phyloP scores from a whole-genome alignment of 768 basidiomycete species.

The Polyporus arcularius region DNA sequence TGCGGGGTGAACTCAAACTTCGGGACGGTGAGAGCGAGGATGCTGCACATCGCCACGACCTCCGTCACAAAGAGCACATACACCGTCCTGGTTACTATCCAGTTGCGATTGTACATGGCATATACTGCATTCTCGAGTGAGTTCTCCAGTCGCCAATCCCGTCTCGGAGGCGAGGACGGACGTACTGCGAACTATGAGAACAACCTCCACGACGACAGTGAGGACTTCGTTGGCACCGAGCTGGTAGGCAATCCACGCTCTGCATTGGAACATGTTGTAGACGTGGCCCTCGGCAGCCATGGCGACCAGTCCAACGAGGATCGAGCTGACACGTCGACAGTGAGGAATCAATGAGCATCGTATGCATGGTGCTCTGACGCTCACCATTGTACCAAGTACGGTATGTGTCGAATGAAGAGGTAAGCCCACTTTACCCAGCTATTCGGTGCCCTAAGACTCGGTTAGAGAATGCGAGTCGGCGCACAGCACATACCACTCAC shows the following conservation, averaged over 20 bases:
- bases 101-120: constrained; percentile 14
- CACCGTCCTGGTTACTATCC: background rate
- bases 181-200: constrained; percentile 16
- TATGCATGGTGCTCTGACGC: background rate
- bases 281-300: background rate
- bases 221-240: background rate
- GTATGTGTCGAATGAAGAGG: constrained; percentile 16
- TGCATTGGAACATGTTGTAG: background rate
- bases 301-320: background rate
- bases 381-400: constrained; percentile 10
- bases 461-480: too few species aligned
- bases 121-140: background rate
- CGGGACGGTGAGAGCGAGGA: constrained; percentile 7
- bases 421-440: constrained; percentile 22
- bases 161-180: background rate
- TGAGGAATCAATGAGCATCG: background rate
- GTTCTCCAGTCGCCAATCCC: background rate
- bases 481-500: too few species aligned
- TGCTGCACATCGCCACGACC: constrained; percentile 5
- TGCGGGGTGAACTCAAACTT: constrained; percentile 5
- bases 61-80: constrained; percentile 8
- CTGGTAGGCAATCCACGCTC: constrained; percentile 11
- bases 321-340: background rate
- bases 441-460: constrained; percentile 1
- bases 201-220: constrained; percentile 11